phyloP scores from a whole-genome alignment of 2,329 filamentous ascomycete species.

The Myriosclerotinia duriaeana region DNA sequence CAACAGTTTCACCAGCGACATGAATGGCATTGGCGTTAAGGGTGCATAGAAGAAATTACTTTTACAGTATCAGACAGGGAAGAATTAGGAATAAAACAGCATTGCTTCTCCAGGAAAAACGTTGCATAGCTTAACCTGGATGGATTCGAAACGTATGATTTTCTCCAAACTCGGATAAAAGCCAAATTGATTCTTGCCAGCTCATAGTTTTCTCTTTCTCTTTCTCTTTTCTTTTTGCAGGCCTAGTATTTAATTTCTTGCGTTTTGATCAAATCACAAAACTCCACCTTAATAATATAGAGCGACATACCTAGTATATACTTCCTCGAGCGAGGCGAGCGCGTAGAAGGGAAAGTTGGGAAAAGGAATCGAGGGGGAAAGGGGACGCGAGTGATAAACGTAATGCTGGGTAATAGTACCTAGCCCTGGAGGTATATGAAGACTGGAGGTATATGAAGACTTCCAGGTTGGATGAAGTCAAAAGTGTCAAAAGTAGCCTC shows the following conservation, averaged over 20 bases:
- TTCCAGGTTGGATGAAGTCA: too few relatives aligned
- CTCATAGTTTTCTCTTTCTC: not conserved
- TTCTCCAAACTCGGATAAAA: not conserved
- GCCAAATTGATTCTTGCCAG: not conserved
- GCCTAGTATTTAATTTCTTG: too few relatives aligned
- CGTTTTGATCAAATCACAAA: not conserved
- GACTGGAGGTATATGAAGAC: too few relatives aligned
- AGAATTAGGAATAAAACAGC: not conserved
- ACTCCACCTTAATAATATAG: not conserved
- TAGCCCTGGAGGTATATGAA: too few relatives aligned
- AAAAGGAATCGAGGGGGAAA: constrained; percentile 16
- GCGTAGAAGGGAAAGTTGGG: not conserved
- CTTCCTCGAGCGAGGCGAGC: not conserved
- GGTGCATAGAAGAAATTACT: constrained; percentile 18
- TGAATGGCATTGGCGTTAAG: constrained; percentile 1
- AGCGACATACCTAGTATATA: too few relatives aligned
- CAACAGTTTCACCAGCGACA: not conserved
- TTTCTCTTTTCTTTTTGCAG: not conserved
- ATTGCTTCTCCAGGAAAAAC: constrained; percentile 5
- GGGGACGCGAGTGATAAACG: constrained; percentile 2
- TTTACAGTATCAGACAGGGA: not conserved
- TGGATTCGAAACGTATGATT: constrained; percentile 10
- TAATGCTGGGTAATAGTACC: not conserved
- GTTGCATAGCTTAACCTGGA: not conserved
- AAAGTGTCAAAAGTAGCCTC: too few relatives aligned